phyloP scores from a whole-genome alignment of 345 rosid genomes.

The Aurinia saxatilis region DNA sequence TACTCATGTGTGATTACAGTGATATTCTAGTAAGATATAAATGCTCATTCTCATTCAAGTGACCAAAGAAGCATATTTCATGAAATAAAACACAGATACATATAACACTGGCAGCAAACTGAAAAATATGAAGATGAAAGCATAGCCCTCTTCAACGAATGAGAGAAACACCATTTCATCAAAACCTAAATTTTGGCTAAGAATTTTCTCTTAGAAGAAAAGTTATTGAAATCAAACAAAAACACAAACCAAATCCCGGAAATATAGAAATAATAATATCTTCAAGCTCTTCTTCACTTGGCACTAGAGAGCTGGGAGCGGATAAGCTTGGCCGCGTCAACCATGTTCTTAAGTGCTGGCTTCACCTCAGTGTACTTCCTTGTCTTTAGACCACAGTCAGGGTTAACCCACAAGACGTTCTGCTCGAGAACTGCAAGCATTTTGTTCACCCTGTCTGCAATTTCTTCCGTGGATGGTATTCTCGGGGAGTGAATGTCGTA shows the following conservation, averaged over 20 bases:
- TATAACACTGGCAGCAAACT: conserved; percentile 6
- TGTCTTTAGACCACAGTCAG: conserved; percentile 95
- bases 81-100: conserved; percentile 9
- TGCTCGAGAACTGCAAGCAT: conserved; percentile 91
- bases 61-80: conserved; percentile 13
- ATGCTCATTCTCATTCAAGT: conserved; percentile 1
- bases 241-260: conserved; percentile 14
- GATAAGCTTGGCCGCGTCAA: conserved; percentile 83
- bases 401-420: conserved; percentile 96
- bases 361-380: conserved; percentile 87
- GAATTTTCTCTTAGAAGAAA: conserved; percentile 3
- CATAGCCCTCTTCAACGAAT: not conserved
- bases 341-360: conserved; percentile 89
- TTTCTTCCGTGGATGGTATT: conserved; percentile 88
- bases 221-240: conserved; percentile 20
- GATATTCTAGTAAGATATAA: not conserved
- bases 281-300: conserved; percentile 48
- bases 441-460: conserved; percentile 89
- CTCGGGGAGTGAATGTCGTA: conserved; percentile 97
- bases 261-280: not conserved
- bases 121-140: not conserved
- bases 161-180: conserved; percentile 5
- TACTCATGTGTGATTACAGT: no score
- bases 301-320: conserved; percentile 80
- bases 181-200: conserved; percentile 22